Percentiles rank a stretch among this genome's conserved stretches.
Conservation (phyloP, 306 rosid genomes). For the Macrotyloma uniflorum region DNA sequence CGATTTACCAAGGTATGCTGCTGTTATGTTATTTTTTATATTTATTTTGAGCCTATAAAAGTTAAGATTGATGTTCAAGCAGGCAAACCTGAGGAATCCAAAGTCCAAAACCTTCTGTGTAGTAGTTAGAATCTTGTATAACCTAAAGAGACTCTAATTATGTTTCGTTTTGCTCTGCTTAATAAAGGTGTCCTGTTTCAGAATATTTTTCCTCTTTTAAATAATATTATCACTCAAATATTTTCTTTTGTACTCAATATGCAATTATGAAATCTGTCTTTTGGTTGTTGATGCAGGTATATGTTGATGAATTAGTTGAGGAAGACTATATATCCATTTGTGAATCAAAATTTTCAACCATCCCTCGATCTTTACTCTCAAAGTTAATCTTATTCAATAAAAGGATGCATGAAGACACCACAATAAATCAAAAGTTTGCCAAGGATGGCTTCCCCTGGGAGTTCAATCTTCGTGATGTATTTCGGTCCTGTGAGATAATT, state of each 20-base stretch:
- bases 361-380: constrained; percentile 57
- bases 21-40: not conserved
- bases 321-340: constrained; percentile 85
- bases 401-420: constrained; percentile 78
- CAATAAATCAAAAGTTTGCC: constrained; percentile 72
- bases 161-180: not conserved
- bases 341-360: constrained; percentile 66
- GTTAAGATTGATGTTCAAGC: not conserved
- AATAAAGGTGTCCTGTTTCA: not conserved
- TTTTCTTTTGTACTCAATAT: constrained; percentile 10
- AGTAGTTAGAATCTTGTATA: not conserved
- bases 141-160: not conserved
- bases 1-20: constrained; percentile 85
- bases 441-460: constrained; percentile 97
- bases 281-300: constrained; percentile 70
- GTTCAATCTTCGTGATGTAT: constrained; percentile 90
- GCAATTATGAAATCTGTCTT: too few species aligned
- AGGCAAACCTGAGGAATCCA: not conserved
- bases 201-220: not conserved
- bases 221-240: not conserved
- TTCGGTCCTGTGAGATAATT: constrained; percentile 90
- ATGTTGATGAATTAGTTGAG: constrained; percentile 81
- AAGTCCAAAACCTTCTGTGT: not conserved
- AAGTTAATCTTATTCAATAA: constrained; percentile 73
- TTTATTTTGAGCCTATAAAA: not conserved